Base-by-base conservation (phyloP, 2,329 filamentous ascomycete species). In the Penicillium sp. region DNA sequence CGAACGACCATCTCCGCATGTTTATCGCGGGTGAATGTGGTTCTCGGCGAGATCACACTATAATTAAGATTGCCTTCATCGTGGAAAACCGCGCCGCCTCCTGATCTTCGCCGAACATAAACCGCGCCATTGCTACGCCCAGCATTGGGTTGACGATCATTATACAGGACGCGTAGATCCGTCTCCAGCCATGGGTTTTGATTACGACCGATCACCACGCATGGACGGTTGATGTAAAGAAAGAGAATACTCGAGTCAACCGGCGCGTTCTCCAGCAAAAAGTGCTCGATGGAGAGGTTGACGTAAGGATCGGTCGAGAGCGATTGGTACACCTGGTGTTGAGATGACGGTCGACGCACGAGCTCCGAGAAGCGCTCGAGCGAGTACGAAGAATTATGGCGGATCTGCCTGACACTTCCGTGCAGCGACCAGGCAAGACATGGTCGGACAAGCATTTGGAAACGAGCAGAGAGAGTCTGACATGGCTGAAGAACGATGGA, bases 151-250 rank as follows among this genome's bases (percentile, higher is more conserved):
- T 53, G 59, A 32, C 53, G 65, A 55, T 62, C 68, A 66, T 52
- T 73, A 61, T 60, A 71, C 61, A 95, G 73, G 1, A 81, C 74
- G 35, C 72, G 72, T 7, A 96, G 77, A 65, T 95, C 88, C 52
- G 88, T 83, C 73, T 98, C 93, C 7, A 88, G 77, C 93, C 91
- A 98, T 46, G 93, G 93, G 67, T 98, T 98, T 73, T 98, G 93
- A 67, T 98, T 98, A 51, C 93, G 84, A 38, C 93, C 93, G 57
- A 98, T 85, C 64, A 98, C 84, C 50, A 98, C 79, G 66, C 88
- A 90, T 1, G 91, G 90, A 34, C 81, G 72, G 71, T 98, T 97
- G 60, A 83, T 80, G 73, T 97, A 98, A 43, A 96, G 79, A 48
- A 97, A 86, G 2, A 97, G 80, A 43, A 97, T 71, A 11, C 80